Evolutionary conservation across 164 flowering plant genomes (phyloP), one percentile per base, ranked within the genome.

Genomic region (Umbellularia californica): DNA sequence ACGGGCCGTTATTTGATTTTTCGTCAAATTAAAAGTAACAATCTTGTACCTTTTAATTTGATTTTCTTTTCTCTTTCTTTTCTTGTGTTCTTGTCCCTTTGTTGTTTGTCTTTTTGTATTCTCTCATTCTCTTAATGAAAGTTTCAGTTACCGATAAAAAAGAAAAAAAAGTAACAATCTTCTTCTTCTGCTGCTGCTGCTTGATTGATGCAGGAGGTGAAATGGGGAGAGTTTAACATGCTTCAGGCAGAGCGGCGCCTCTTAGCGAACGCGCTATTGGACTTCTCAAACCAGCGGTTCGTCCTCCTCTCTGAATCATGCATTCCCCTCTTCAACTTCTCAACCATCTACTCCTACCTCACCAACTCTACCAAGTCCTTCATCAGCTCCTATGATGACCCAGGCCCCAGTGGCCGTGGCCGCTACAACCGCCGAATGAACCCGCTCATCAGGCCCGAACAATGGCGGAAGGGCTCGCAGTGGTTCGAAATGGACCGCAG

Each of bases 271-370:
- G 92, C 97, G 0, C 87, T 92, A 15, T 88, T 90, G 13, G 97
- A 92, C 75, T 19, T 84, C 71, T 84, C 92, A 5, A 92, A 92
- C 86, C 82, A 89, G 71, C 83, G 87, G 0, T 92, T 92, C 35
- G 87, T 90, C 66, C 94, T 92, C 24, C 85, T 92, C 50, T 92
- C 94, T 0, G 97, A 92, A 75, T 64, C 97, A 11, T 92, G 97
- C 89, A 89, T 92, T 67, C 97, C 94, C 12, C 85, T 92, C 68
- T 88, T 82, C 86, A 87, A 89, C 73, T 92, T 92, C 87, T 65
- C 88, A 71, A 85, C 87, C 20, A 33, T 86, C 77, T 89, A 90
- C 75, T 67, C 81, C 14, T 83, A 90, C 82, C 87, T 90, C 69
- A 81, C 81, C 15, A 77, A 83, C 79, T 86, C 94, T 19, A 82